Conservation (phyloP, 208 protist species). For the Leishmania tarentolae region DNA sequence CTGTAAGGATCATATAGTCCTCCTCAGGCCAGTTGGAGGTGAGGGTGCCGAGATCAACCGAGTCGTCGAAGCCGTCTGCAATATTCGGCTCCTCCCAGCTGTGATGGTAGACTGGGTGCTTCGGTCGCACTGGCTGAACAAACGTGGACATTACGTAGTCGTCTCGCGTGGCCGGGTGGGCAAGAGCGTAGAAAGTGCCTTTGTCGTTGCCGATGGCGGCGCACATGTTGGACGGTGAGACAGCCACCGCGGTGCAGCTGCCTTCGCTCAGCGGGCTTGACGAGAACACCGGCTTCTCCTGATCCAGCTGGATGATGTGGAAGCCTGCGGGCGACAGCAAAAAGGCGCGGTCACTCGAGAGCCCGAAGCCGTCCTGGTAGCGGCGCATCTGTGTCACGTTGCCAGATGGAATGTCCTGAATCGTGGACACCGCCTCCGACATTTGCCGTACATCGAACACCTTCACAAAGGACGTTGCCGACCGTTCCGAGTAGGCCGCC, state of each 20-base stretch:
- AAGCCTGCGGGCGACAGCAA: constrained; percentile 72
- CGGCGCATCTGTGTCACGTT: constrained; percentile 73
- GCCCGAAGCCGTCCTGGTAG: constrained; percentile 74
- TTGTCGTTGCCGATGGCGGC: constrained; percentile 89
- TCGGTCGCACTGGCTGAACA: constrained; percentile 61
- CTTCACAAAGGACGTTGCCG: constrained; percentile 70
- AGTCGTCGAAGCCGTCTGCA: constrained; percentile 75
- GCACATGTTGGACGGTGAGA: constrained; percentile 81
- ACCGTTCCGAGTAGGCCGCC: constrained; percentile 69
- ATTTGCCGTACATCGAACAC: constrained; percentile 86
- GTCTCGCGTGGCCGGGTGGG: constrained; percentile 68
- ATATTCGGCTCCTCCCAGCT: constrained; percentile 76
- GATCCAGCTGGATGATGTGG: constrained; percentile 82
- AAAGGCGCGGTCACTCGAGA: constrained; percentile 61
- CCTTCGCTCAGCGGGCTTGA: constrained; percentile 59
- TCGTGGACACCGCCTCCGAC: constrained; percentile 53
- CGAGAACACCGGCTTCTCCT: constrained; percentile 60
- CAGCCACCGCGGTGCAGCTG: constrained; percentile 62
- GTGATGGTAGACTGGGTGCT: constrained; percentile 58
- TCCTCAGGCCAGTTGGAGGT: constrained; percentile 86
- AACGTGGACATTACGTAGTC: constrained; percentile 85
- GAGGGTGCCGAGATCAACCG: constrained; percentile 39
- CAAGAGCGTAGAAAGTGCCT: constrained; percentile 75
- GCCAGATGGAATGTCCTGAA: constrained; percentile 67
- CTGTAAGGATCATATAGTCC: constrained; percentile 91